Evolutionary conservation across 345 rosid species (phyloP).

Genomic region (Clarkia xantiana): DNA sequence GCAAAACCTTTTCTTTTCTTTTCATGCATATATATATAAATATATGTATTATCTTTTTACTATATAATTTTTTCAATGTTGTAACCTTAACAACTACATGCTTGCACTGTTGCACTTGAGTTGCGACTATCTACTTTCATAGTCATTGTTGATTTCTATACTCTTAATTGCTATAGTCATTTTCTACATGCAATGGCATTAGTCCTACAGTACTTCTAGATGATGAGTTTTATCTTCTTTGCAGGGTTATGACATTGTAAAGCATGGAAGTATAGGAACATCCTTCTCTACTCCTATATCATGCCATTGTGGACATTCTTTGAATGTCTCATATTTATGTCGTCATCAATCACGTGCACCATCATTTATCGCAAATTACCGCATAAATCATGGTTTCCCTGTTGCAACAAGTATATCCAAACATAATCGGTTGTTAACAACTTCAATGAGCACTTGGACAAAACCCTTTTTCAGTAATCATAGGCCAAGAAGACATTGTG

Average conservation of each 20-base stretch:
- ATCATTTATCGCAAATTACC: constrained; percentile 13
- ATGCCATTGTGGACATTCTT: constrained; percentile 20
- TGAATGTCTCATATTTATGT: constrained; percentile 7
- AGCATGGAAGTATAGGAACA: constrained; percentile 18
- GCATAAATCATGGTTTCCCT: constrained; percentile 18
- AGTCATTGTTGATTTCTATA: too few species aligned
- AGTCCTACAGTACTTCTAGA: not conserved
- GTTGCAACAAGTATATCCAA: constrained; percentile 17
- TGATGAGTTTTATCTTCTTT: constrained; percentile 3
- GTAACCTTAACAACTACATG: too few species aligned
- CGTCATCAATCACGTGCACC: constrained; percentile 13
- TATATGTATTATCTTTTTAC: too few species aligned
- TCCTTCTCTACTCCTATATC: constrained; percentile 14
- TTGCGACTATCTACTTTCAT: too few species aligned
- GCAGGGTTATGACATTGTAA: constrained; percentile 40
- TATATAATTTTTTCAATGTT: too few species aligned
- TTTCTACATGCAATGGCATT: too few species aligned
- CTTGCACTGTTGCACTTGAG: too few species aligned
- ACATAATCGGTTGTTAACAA: constrained; percentile 13
- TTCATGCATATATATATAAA: too few species aligned
- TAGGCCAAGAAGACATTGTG: too few species aligned
- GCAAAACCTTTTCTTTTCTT: too few species aligned
- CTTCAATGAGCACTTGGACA: constrained; percentile 17
- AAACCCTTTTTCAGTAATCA: too few species aligned
- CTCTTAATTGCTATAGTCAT: too few species aligned